Evolutionary conservation across 768 basidiomycete species (phyloP), one percentile per base, ranked within the genome.

Genomic region (Calocybe gangraenosa): DNA sequence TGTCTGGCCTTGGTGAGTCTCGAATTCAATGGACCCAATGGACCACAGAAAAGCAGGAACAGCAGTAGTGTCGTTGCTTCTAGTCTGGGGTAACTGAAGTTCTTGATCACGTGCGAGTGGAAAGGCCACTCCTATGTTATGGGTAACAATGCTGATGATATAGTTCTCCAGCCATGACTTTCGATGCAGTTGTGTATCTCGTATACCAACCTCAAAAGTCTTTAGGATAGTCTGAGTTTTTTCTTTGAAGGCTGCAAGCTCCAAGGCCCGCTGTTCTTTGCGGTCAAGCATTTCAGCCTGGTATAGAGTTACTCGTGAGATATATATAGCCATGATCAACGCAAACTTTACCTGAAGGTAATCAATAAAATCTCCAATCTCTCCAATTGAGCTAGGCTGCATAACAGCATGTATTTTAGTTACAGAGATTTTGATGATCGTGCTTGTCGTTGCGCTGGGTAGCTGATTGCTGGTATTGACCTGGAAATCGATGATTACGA

Each of bases 311-410:
- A 51, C 33, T 21, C 41, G 13, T 42, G 36, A 41, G 43, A 35
- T 34, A 22, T 25, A 31, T 25, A 19, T 21, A 17, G 11, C 17
- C 14, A 19, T 23, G 44, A 23, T 37, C 23, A 49, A 37, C 36
- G 37, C 15, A 23, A 21, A 53, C 22, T 25, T 46, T 66, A 85
- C 90, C 75, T 89, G 90, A 33, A 91, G 69, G 54, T 91, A 75
- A 58, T 95, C 92, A 32, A 92, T 63, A 51, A 92, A 90, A 59
- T 97, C 94, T 13, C 86, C 89, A 7, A 97, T 69, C 59, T 95
- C 89, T 17, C 86, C 85, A 40, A 97, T 84, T 0, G 95, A 94
- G 51, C 89, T 90, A 8, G 94, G 85, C 61, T 93, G 92, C 86
- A 96, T 84, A 25, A 95, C 87, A 1, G 94, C 92, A 57, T 97